A percentile compares a stretch with the other conserved stretches of the same genome.
Conservation (phyloP, 345 rosid genomes). For the Moricandia moricandioides region DNA sequence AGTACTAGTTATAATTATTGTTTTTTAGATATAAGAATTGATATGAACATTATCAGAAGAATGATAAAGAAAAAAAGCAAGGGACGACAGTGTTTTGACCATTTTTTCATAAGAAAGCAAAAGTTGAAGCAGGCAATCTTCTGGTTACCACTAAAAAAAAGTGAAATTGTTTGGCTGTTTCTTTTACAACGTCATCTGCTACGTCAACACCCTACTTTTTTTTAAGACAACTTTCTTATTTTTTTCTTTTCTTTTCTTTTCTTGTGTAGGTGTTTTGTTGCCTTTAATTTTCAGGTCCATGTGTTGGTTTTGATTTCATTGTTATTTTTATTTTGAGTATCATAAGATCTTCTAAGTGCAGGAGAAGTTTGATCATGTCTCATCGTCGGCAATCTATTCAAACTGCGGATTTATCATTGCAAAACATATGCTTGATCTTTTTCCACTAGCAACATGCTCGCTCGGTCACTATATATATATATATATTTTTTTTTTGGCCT, state of each 20-base stretch:
- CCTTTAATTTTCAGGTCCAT: background rate
- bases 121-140: slow-evolving; percentile 2
- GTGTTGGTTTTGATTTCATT: background rate
- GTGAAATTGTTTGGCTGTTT: slow-evolving; percentile 5
- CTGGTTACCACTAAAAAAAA: background rate
- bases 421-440: background rate
- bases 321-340: background rate
- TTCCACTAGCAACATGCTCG: too few species aligned
- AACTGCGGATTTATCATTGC: background rate
- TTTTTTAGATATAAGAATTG: background rate
- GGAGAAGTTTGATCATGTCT: background rate
- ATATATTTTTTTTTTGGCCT: too few species aligned
- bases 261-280: background rate
- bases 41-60: background rate
- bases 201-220: slow-evolving; percentile 4
- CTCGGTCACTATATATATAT: too few species aligned
- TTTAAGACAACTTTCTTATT: background rate
- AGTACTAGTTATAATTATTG: background rate
- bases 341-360: background rate
- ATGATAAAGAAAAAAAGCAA: slow-evolving; percentile 1
- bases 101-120: background rate
- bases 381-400: background rate
- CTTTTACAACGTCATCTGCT: slow-evolving; percentile 23
- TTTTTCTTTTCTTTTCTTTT: background rate
- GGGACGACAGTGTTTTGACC: slow-evolving; percentile 10